A percentile compares a stretch with the other conserved stretches of the same genome.
phyloP scores from a whole-genome alignment of 352 stramenopile species.

The Aphanomyces stellatus region DNA sequence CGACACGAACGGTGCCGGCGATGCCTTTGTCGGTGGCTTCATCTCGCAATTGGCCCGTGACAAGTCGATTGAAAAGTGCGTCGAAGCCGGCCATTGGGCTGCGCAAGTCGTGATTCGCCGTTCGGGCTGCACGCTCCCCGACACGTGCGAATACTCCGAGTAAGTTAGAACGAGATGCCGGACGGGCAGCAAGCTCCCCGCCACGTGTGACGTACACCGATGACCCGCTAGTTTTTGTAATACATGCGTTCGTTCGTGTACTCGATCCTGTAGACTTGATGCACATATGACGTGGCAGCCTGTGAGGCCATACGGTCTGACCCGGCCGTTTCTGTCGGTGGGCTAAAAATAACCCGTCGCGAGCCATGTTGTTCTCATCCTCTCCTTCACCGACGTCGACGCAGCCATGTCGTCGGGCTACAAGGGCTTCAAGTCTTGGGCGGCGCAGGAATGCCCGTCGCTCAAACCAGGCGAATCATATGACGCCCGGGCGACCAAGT shows the following conservation, averaged over 20 bases:
- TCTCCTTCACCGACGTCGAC: neutral
- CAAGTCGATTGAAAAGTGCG: constrained; percentile 86
- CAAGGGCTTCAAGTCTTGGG: constrained; percentile 71
- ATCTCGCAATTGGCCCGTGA: constrained; percentile 87
- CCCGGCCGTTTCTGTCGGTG: no score
- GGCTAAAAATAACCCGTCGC: constrained; percentile 29
- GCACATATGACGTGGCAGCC: no score
- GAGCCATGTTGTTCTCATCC: constrained; percentile 19
- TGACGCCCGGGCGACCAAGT: constrained; percentile 58
- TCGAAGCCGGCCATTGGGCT: constrained; percentile 95
- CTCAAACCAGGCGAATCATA: constrained; percentile 71
- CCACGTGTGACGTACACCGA: no score
- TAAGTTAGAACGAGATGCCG: no score
- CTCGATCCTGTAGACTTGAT: no score
- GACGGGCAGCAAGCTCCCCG: no score
- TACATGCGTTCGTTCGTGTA: no score
- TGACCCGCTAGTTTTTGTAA: no score
- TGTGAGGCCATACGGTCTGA: no score
- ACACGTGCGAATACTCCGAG: constrained; percentile 86
- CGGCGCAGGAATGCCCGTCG: constrained; percentile 51
- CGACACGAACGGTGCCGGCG: constrained; percentile 98
- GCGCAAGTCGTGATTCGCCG: constrained; percentile 95
- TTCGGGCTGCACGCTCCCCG: constrained; percentile 94
- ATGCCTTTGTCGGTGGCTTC: constrained; percentile 99
- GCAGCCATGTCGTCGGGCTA: constrained; percentile 41